Base-by-base conservation (phyloP, 495 filamentous ascomycete species). In the Xylaria venustula region DNA sequence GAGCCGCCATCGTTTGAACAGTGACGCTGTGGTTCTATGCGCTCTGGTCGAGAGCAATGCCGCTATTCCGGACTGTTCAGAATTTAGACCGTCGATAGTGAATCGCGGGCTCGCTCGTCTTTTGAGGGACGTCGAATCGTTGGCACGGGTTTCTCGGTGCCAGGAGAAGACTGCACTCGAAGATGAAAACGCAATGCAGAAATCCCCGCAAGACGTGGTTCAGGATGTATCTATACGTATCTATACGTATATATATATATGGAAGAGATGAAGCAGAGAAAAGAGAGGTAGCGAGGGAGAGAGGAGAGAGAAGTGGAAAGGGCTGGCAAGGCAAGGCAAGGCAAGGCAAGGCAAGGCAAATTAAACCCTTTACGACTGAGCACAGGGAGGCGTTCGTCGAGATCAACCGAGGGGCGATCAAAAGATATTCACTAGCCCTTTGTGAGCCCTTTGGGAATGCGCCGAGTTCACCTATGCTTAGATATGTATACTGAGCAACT, bases 1-100 rank as follows among this genome's bases (percentile, higher is more conserved):
- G 64, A 36, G 60, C 40, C 8, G 62, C 64, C 69, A 71, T 71
- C 41, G 40, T 54, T 61, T 20, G 14, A 19, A 22, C 15, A 12
- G 2, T 34, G 26, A 42, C 28, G 7, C 23, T 47, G 14, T 47
- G 28, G 44, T 44, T 45, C 54, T 37, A 48, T 58, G n/a, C 28
- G 19, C 12, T 45, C 37, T 32, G 15, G 19, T 3, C 5, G 42
- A 19, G 19, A 20, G 2, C n/a, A 45, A 22, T 19, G n/a, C 19
- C 11, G 42, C 5, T 19, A 3, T 45, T 20, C 42, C 42, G 42
- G 7, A 40, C 5, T 34, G 5, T 11, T 34, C 30, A 34, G 11
- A 34, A 34, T 34, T 5, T 34, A 34, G 5, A 34, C 30, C 11
- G 30, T 34, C 11, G 30, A 34, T 11, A 34, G 11, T 5, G 5